These are phyloP conservation scores for Penicillium sp. DNA, from an alignment of 2,329 filamentous ascomycete genomes.

Conservation along the genomic window DNA sequence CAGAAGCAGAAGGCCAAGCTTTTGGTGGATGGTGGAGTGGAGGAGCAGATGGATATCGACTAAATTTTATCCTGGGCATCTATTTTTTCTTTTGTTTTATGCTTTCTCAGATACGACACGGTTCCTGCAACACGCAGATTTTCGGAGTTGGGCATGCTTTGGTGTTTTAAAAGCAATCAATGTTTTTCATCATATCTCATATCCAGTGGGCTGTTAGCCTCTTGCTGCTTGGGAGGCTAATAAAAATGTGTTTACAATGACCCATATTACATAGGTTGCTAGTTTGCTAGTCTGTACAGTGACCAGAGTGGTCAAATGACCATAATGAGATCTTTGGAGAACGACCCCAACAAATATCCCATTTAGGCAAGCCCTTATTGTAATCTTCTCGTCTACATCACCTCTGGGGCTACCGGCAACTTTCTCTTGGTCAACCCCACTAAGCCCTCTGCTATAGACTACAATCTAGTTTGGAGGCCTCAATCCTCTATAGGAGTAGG, in stretches of 20 bases:
- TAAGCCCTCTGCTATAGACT: not conserved
- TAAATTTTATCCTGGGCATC: slow-evolving; percentile 28
- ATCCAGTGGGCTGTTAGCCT: slow-evolving; percentile 12
- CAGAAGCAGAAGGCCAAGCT: slow-evolving; percentile 47
- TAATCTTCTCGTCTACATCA: not conserved
- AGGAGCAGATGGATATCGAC: slow-evolving; percentile 51
- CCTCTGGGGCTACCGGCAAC: not conserved
- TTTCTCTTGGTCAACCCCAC: not conserved
- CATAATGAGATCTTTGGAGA: slow-evolving; percentile 11
- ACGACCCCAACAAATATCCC: slow-evolving; percentile 3
- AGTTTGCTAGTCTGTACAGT: slow-evolving; percentile 11
- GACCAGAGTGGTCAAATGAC: slow-evolving; percentile 9
- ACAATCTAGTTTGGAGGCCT: not conserved
- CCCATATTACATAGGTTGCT: slow-evolving; percentile 13
- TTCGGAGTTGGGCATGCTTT: slow-evolving; percentile 28
- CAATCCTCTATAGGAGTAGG: not conserved
- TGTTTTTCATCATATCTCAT: slow-evolving; percentile 18
- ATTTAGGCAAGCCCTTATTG: not conserved
- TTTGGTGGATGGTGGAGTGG: slow-evolving; percentile 46
- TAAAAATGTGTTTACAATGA: slow-evolving; percentile 11
- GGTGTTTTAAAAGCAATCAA: slow-evolving; percentile 32
- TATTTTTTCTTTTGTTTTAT: slow-evolving; percentile 22
- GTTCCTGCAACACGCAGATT: slow-evolving; percentile 21
- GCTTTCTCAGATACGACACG: slow-evolving; percentile 28
- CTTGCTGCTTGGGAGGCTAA: slow-evolving; percentile 8